Percentiles rank a stretch among this genome's conserved stretches.
These are phyloP conservation scores for Penicillium taxi DNA, from an alignment of 495 filamentous ascomycete species.

Conservation along the genomic window DNA sequence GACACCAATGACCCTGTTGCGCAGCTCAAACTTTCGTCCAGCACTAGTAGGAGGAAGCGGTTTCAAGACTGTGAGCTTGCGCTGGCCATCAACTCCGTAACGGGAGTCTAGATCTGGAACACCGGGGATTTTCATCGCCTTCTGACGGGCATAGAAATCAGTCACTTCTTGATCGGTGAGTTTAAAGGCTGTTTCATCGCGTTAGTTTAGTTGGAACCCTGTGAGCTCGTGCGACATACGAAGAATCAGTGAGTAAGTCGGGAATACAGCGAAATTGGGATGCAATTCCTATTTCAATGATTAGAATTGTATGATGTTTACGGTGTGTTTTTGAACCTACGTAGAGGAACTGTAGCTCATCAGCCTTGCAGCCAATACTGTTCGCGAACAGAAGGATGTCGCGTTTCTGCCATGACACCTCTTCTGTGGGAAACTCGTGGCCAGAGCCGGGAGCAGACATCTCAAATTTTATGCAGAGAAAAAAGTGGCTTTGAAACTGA, in stretches of 20 bases:
- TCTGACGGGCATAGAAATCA: conserved; percentile 68
- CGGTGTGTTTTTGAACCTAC: conserved; percentile 33
- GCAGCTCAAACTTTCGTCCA: conserved; percentile 67
- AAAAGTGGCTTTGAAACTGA: background rate
- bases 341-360: conserved; percentile 87
- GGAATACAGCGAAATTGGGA: conserved; percentile 75
- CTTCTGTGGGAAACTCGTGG: conserved; percentile 63
- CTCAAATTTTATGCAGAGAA: too few species aligned
- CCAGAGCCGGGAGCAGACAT: conserved; percentile 62
- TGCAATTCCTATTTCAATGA: conserved; percentile 59
- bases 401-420: conserved; percentile 78
- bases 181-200: conserved; percentile 59
- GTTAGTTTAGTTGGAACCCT: conserved; percentile 1
- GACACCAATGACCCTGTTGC: conserved; percentile 73
- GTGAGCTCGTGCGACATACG: conserved; percentile 38
- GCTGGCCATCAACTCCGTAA: conserved; percentile 78
- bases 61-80: conserved; percentile 68
- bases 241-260: conserved; percentile 78
- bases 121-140: conserved; percentile 56
- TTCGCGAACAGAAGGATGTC: conserved; percentile 82
- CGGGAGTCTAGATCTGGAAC: conserved; percentile 69
- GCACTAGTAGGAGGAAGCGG: conserved; percentile 64
- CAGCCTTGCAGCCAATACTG: conserved; percentile 72
- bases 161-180: conserved; percentile 66
- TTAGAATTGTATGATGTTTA: background rate